These are phyloP conservation scores for Thermothielavioides terrestris DNA, from an alignment of 495 filamentous ascomycete species.

Conservation along the genomic window DNA sequence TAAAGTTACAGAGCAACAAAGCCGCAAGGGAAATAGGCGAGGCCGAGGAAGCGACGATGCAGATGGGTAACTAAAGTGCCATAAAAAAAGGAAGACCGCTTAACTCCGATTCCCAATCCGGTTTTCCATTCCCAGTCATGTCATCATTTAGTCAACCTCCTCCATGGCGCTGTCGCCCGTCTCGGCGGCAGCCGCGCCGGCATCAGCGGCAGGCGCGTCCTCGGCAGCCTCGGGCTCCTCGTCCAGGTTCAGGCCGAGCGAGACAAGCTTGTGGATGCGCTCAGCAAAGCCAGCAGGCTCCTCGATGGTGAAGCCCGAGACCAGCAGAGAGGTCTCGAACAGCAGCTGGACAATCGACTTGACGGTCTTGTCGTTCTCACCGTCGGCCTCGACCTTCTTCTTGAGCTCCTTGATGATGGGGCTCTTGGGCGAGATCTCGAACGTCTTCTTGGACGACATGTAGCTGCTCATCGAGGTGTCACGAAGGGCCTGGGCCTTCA, in stretches of 20 bases:
- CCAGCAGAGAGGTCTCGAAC: constrained; percentile 95
- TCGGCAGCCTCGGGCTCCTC: constrained; percentile 71
- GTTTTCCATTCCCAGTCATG: constrained; percentile 30
- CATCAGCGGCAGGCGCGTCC: constrained; percentile 48
- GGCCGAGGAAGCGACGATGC: constrained; percentile 24
- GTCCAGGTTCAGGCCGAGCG: constrained; percentile 90
- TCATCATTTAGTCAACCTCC: constrained; percentile 53
- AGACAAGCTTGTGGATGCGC: constrained; percentile 98
- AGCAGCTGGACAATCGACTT: constrained; percentile 96
- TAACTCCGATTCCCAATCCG: constrained; percentile 37
- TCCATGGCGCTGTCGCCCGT: constrained; percentile 53
- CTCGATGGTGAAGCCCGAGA: constrained; percentile 98
- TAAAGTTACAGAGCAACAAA: constrained; percentile 24
- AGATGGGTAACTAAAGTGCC: constrained; percentile 25
- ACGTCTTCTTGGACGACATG: constrained; percentile 99
- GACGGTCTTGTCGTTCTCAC: constrained; percentile 95
- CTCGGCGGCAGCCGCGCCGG: constrained; percentile 43
- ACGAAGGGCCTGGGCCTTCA: constrained; percentile 99
- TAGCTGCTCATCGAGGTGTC: constrained; percentile 99
- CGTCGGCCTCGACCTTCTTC: constrained; percentile 95
- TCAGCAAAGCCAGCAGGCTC: constrained; percentile 96
- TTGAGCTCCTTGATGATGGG: constrained; percentile 97
- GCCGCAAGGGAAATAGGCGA: constrained; percentile 10
- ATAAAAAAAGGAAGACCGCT: constrained; percentile 30
- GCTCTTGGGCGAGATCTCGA: constrained; percentile 98